Conservation (phyloP, 2,329 filamentous ascomycete species). For the Hymenoscyphus infarciens region DNA sequence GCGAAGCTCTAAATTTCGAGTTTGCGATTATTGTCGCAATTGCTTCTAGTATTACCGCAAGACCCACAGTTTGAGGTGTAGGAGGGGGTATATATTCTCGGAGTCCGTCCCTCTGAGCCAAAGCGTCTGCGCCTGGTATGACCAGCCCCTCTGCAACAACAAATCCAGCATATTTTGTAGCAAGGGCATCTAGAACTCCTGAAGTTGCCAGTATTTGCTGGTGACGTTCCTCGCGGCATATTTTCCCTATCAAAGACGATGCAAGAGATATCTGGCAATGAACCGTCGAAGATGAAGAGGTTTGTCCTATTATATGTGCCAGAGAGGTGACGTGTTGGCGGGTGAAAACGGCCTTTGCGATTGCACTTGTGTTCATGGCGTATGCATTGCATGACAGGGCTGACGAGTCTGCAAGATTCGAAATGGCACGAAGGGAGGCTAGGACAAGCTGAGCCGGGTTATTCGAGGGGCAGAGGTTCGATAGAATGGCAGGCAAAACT, state of each 20-base stretch:
- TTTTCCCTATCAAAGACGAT: conserved; percentile 50
- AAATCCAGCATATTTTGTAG: conserved; percentile 68
- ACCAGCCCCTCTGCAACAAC: conserved; percentile 66
- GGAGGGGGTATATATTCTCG: conserved; percentile 57
- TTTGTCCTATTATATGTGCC: conserved; percentile 60
- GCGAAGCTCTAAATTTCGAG: conserved; percentile 73
- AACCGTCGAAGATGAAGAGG: conserved; percentile 46
- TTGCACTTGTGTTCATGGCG: conserved; percentile 45
- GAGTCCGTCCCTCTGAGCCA: conserved; percentile 52
- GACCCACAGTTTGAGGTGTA: conserved; percentile 53
- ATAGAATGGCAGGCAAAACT: conserved; percentile 66
- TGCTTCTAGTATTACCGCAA: conserved; percentile 72
- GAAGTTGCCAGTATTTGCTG: conserved; percentile 67
- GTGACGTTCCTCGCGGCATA: conserved; percentile 68
- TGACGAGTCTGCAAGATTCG: conserved; percentile 65
- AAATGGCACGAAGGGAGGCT: conserved; percentile 70
- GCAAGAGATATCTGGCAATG: conserved; percentile 62
- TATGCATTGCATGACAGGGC: conserved; percentile 50
- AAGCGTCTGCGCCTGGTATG: conserved; percentile 58
- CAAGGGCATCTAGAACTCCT: conserved; percentile 75
- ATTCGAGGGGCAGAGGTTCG: conserved; percentile 62
- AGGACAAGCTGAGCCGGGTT: conserved; percentile 65
- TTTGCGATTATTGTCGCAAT: conserved; percentile 72
- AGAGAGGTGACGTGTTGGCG: conserved; percentile 59
- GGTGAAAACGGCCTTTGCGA: conserved; percentile 65